phyloP scores from a whole-genome alignment of 345 rosid genomes.

The Crucihimalaya himalaica region DNA sequence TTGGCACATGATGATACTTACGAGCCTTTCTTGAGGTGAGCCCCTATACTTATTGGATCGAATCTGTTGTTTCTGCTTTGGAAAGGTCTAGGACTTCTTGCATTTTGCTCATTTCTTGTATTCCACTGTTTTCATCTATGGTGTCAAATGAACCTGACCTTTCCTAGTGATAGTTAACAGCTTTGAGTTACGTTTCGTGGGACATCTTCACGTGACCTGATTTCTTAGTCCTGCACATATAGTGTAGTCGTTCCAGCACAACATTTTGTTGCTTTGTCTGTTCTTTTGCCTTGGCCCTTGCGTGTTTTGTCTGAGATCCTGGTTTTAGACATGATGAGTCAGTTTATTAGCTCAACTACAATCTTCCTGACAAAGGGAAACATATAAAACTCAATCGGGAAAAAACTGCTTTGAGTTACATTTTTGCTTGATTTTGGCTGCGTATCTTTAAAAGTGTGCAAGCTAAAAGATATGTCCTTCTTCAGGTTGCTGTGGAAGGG shows the following conservation, averaged over 20 bases:
- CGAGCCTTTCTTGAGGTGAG: slow-evolving; percentile 94
- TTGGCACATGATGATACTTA: slow-evolving; percentile 74
- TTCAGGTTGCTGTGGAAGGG: slow-evolving; percentile 92
- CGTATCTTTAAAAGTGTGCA: slow-evolving; percentile 17
- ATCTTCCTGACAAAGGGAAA: neutral
- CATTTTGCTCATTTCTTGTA: neutral
- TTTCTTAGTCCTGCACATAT: neutral
- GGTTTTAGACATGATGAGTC: neutral
- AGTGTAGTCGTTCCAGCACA: neutral
- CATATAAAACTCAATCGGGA: neutral
- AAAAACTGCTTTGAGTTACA: neutral
- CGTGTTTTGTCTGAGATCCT: neutral
- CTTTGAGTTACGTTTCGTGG: neutral
- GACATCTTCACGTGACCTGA: neutral
- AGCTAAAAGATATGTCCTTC: slow-evolving; percentile 31
- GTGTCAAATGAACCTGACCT: neutral
- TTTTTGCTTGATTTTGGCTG: neutral
- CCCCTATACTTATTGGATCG: slow-evolving; percentile 1
- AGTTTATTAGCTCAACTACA: neutral
- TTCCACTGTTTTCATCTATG: neutral
- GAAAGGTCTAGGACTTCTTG: neutral
- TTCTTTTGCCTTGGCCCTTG: slow-evolving; percentile 2
- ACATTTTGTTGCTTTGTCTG: neutral
- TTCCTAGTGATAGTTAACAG: neutral
- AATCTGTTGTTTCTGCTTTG: no score